These are phyloP conservation scores for Vanderwaltozyma verrucispora DNA, from an alignment of 805 yeast species.

Conservation along the genomic window DNA sequence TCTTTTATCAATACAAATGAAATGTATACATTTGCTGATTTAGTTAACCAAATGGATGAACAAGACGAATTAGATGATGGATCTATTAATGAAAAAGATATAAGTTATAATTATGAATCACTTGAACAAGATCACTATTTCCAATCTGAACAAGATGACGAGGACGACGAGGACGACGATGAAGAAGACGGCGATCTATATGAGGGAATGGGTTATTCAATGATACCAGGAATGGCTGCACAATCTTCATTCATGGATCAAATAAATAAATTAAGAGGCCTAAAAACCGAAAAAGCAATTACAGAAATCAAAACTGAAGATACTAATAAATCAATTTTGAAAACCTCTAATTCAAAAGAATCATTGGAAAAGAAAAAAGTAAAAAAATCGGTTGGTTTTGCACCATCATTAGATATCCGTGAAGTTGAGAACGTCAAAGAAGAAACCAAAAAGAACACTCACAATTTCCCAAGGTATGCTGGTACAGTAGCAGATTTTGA, in stretches of 20 bases:
- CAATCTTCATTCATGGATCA: conserved; percentile 21
- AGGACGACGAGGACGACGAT: conserved; percentile 7
- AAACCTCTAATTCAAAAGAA: conserved; percentile 1
- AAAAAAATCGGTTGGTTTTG: conserved; percentile 26
- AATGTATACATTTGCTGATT: conserved; percentile 27
- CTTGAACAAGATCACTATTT: conserved; percentile 6
- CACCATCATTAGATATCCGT: conserved; percentile 22
- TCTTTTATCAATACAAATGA: conserved; percentile 8
- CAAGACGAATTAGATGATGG: conserved; percentile 23
- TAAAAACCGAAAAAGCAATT: not conserved
- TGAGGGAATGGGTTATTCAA: conserved; percentile 5
- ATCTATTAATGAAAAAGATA: conserved; percentile 9
- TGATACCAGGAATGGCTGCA: conserved; percentile 19
- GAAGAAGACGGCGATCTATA: conserved; percentile 13
- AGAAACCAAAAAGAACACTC: conserved; percentile 25
- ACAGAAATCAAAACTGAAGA: not conserved
- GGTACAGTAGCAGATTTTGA: conserved; percentile 2
- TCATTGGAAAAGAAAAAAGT: conserved; percentile 4
- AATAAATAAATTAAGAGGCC: conserved; percentile 15
- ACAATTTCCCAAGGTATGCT: conserved; percentile 7
- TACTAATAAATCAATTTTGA: conserved; percentile 10
- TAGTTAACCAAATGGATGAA: conserved; percentile 24
- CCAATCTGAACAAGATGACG: conserved; percentile 2
- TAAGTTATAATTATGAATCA: conserved; percentile 17
- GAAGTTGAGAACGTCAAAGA: conserved; percentile 27